Evolutionary conservation across 495 filamentous ascomycete species (phyloP).

Genomic region (Trichoderma erinaceum): DNA sequence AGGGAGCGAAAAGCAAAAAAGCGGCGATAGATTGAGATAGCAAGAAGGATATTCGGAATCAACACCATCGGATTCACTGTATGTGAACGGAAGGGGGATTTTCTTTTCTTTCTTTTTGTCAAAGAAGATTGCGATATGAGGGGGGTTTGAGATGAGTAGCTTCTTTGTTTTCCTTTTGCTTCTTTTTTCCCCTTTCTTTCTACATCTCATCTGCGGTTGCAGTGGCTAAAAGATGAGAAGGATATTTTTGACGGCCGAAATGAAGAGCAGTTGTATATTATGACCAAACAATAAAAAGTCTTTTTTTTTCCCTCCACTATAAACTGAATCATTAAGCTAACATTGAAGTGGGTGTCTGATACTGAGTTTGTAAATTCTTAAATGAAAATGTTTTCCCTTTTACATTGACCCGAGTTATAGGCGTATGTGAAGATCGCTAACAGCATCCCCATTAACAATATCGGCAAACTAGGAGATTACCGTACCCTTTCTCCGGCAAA

Average conservation of each 20-base stretch:
- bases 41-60: background rate
- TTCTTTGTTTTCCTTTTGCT: constrained; percentile 4
- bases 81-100: background rate
- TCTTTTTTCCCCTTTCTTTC: background rate
- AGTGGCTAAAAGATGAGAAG: background rate
- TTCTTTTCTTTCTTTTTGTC: background rate
- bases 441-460: too few species aligned
- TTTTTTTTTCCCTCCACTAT: background rate
- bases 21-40: background rate
- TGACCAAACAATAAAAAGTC: background rate
- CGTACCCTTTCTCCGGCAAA: too few species aligned
- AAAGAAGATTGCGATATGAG: too few species aligned
- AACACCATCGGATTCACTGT: background rate
- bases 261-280: constrained; percentile 5
- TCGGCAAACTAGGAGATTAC: too few species aligned
- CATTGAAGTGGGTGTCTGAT: too few species aligned
- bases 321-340: too few species aligned
- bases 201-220: background rate
- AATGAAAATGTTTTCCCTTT: too few species aligned
- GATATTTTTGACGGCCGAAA: background rate
- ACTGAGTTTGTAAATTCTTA: too few species aligned
- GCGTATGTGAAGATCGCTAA: too few species aligned
- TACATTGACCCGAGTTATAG: too few species aligned
- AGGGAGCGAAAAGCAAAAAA: background rate
- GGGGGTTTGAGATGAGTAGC: background rate